Evolutionary conservation across 2,329 filamentous ascomycete genomes (phyloP).

Genomic region (Sporothrix mexicana): DNA sequence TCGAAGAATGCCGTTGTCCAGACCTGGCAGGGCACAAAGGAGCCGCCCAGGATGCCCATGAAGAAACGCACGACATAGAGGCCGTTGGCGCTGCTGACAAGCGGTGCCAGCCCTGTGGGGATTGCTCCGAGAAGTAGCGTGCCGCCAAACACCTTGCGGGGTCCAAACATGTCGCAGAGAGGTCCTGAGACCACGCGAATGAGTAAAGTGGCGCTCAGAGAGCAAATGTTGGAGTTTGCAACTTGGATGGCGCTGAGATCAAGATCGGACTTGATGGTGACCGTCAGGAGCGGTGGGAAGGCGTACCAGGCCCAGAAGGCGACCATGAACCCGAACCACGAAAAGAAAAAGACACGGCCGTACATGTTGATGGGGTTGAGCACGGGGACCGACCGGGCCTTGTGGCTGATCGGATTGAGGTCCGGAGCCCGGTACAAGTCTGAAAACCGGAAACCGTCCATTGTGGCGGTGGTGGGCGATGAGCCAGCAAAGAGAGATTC

Average conservation of each 20-base stretch:
- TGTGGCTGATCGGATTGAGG: constrained; percentile 82
- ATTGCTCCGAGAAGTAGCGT: constrained; percentile 78
- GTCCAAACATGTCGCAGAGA: constrained; percentile 83
- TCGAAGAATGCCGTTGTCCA: constrained; percentile 95
- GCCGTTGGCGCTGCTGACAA: constrained; percentile 69
- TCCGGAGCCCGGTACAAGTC: constrained; percentile 64
- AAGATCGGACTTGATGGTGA: constrained; percentile 81
- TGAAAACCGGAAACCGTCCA: constrained; percentile 46
- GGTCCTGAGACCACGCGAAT: constrained; percentile 80
- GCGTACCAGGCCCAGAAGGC: constrained; percentile 94
- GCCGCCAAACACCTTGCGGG: constrained; percentile 78
- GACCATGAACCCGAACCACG: constrained; percentile 84
- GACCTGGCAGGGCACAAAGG: constrained; percentile 86
- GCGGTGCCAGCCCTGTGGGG: constrained; percentile 80
- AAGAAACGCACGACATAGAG: constrained; percentile 80
- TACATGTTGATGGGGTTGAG: constrained; percentile 80
- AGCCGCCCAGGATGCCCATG: constrained; percentile 77
- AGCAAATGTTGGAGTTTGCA: constrained; percentile 89
- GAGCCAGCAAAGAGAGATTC: not conserved
- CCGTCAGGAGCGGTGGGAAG: constrained; percentile 79
- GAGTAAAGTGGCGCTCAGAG: constrained; percentile 75
- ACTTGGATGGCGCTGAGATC: constrained; percentile 72
- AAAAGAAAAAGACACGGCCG: constrained; percentile 89
- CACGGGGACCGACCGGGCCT: constrained; percentile 78
- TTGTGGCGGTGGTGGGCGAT: constrained; percentile 29